Evolutionary conservation across 179 eudicot species (phyloP), one percentile per base, ranked within the genome.

Genomic region (Silene coronaria): DNA sequence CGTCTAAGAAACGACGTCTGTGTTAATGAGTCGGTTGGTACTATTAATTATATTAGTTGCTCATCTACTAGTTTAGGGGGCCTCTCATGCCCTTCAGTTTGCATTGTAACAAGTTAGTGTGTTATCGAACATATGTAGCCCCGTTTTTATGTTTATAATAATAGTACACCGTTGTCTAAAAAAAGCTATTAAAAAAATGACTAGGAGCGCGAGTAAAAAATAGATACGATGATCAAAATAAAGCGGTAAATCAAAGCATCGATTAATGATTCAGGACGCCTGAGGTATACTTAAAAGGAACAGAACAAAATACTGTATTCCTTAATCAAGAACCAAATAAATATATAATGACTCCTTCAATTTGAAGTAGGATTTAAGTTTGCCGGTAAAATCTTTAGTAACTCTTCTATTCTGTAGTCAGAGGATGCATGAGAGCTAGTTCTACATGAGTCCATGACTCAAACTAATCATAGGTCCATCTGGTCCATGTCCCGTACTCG

Each of bases 401-500:
- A 45, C 51, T 53, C 59, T 53, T 53, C 59, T 53, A 5, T 21
- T 53, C 59, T 53, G 51, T 45, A 45, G 14, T 45, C 51, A 3
- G 45, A 6, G 16, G 55, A n/a, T 67, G 2, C 17, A 28, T 51
- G 11, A 32, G 26, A 38, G 46, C 13, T 42, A 6, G 16, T 67
- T 45, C 28, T 62, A 70, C 72, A 70, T 45, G 24, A 63, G 7
- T 17, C 19, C 13, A 12, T 5, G 62, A 68, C 42, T 61, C 38
- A 23, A 68, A 57, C 34, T 27, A 6, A 46, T 78, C 68, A 85
- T 48, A 82, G 58, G 72, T 74, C 95, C 89, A 89, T 75, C 70
- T 82, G 88, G 70, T 87, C 94, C 92, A 94, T 81, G 83, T 91
- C 86, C 24, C 96, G 94, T 84, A 90, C 85, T 6, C 96, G 88